Conservation (phyloP, 495 filamentous ascomycete species). For the Tuber umbilicatum region DNA sequence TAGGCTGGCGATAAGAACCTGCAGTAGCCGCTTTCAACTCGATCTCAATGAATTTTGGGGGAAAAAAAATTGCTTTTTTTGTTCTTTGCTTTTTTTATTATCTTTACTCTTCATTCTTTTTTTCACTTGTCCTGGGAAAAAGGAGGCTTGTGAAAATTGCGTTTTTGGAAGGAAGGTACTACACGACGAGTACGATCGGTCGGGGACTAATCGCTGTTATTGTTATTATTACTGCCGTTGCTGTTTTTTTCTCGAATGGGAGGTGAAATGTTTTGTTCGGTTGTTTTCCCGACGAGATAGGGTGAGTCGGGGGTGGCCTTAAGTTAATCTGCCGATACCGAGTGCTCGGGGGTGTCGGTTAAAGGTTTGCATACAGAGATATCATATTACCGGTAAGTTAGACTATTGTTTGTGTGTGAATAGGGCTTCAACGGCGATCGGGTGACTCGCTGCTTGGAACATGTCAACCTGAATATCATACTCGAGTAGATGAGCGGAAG, state of each 20-base stretch:
- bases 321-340: neutral
- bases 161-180: neutral
- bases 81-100: neutral
- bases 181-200: neutral
- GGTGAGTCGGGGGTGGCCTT: neutral
- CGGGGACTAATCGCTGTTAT: neutral
- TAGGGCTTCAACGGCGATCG: neutral
- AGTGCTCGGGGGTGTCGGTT: neutral
- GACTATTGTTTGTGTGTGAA: neutral
- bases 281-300: neutral
- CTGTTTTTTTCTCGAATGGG: neutral
- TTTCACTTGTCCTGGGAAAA: neutral
- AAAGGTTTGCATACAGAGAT: neutral
- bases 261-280: neutral
- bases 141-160: neutral
- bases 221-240: neutral
- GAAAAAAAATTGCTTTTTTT: neutral
- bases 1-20: neutral
- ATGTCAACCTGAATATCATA: too few species aligned
- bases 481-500: neutral
- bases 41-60: neutral
- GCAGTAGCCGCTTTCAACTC: neutral
- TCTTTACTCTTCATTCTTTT: neutral
- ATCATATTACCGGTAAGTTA: neutral
- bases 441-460: neutral